Percentiles rank a stretch among this genome's conserved stretches.
Conservation (phyloP, 1,139 yeast genomes). For the Taiozyma onychis region DNA sequence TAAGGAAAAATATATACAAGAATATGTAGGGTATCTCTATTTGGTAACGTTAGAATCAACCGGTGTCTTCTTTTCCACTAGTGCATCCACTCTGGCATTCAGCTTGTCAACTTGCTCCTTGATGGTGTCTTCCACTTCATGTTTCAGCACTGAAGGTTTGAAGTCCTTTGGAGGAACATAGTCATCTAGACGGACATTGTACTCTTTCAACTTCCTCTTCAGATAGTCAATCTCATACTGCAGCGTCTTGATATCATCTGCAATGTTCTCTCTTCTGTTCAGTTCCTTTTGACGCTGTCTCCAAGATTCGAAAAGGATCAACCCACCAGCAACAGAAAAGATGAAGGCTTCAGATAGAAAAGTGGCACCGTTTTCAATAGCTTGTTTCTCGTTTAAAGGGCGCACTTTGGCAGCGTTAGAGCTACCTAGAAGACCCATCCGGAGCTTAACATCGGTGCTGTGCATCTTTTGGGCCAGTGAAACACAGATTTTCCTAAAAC, state of each 20-base stretch:
- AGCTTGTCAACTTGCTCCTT: constrained; percentile 5
- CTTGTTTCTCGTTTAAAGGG: constrained; percentile 80
- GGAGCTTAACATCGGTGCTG: constrained; percentile 54
- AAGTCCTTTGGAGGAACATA: constrained; percentile 42
- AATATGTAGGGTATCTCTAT: background rate
- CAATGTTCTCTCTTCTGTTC: constrained; percentile 54
- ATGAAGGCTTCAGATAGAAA: constrained; percentile 74
- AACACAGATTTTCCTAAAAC: constrained; percentile 59
- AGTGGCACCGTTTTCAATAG: constrained; percentile 79
- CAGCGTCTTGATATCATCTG: constrained; percentile 61
- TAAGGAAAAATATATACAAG: background rate
- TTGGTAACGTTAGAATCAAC: background rate
- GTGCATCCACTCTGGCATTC: constrained; percentile 10
- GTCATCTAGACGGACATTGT: constrained; percentile 41
- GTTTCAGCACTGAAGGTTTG: constrained; percentile 39
- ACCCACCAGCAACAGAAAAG: constrained; percentile 78
- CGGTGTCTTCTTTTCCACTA: constrained; percentile 3
- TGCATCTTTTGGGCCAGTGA: constrained; percentile 71
- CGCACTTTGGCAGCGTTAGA: constrained; percentile 50
- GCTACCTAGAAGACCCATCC: constrained; percentile 56
- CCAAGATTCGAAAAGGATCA: constrained; percentile 69
- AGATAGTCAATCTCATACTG: constrained; percentile 69
- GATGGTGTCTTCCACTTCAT: constrained; percentile 4
- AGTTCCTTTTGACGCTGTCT: constrained; percentile 64
- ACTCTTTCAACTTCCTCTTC: constrained; percentile 39